Evolutionary conservation across 805 yeast species (phyloP).

Genomic region (Kuraishia hungarica): DNA sequence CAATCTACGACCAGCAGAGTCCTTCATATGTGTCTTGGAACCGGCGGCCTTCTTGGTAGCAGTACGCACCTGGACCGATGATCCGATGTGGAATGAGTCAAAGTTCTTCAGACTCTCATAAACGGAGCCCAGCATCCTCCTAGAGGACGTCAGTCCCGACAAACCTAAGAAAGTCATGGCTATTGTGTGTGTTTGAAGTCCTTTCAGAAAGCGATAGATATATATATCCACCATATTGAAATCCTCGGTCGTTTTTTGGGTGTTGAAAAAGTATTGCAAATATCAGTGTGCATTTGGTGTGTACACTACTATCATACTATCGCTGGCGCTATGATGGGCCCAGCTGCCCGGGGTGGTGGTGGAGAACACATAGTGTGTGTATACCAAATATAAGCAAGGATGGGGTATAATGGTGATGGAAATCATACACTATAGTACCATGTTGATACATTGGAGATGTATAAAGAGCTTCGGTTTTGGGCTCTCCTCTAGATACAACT

Average conservation of each 20-base stretch:
- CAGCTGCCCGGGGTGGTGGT: no score
- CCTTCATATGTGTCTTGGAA: conserved; percentile 88
- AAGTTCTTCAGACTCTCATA: neutral
- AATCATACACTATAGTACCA: neutral
- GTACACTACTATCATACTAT: neutral
- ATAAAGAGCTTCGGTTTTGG: no score
- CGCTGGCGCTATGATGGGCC: no score
- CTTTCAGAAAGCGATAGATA: neutral
- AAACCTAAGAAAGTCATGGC: neutral
- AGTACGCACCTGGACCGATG: conserved; percentile 50
- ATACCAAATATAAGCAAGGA: neutral
- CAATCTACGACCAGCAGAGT: conserved; percentile 89
- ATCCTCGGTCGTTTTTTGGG: neutral
- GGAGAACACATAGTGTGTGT: neutral
- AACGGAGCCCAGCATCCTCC: neutral
- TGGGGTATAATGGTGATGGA: neutral
- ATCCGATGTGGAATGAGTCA: neutral
- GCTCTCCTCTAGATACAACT: no score
- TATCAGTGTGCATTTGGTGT: neutral
- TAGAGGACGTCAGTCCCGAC: neutral
- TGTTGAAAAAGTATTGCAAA: neutral
- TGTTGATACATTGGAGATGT: no score
- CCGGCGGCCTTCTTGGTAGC: conserved; percentile 95
- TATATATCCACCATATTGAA: neutral
- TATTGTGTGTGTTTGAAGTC: neutral